Percentiles rank a stretch among this genome's conserved stretches.
These are phyloP conservation scores for Asterophora parasitica DNA, from an alignment of 768 basidiomycete genomes.

Conservation along the genomic window DNA sequence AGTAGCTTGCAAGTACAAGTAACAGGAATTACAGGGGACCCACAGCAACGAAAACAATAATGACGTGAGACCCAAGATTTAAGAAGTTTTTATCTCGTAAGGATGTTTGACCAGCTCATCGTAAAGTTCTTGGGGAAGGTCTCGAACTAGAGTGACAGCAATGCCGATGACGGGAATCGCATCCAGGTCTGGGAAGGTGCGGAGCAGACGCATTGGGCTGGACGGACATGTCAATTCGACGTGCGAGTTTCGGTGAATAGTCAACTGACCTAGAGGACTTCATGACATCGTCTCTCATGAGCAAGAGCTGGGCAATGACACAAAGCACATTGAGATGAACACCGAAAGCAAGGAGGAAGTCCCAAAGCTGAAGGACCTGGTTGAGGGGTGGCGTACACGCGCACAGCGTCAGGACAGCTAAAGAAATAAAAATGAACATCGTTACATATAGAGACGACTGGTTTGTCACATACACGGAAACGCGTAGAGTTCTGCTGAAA, in stretches of 20 bases:
- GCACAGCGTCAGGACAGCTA: conserved; percentile 91
- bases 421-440: conserved; percentile 2
- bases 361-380: conserved; percentile 94
- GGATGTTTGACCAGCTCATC: conserved; percentile 88
- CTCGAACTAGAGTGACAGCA: conserved; percentile 89
- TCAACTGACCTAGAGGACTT: conserved; percentile 66
- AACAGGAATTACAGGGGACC: conserved; percentile 4
- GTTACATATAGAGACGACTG: neutral
- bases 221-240: conserved; percentile 3
- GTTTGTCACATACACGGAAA: conserved; percentile 74
- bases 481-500: conserved; percentile 94
- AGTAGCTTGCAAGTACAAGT: conserved; percentile 2
- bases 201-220: conserved; percentile 92
- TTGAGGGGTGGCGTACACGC: conserved; percentile 96
- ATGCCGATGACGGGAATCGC: conserved; percentile 86
- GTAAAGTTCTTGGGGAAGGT: conserved; percentile 82
- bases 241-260: neutral
- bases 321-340: conserved; percentile 95
- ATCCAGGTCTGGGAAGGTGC: conserved; percentile 90
- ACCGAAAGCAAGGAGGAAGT: conserved; percentile 94
- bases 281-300: conserved; percentile 91
- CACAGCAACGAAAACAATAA: conserved; percentile 1
- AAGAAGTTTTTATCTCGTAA: conserved; percentile 45
- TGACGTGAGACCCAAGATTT: conserved; percentile 5
- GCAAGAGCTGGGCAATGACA: conserved; percentile 89